phyloP scores from a whole-genome alignment of 192 early-diverging fungal species.

The Coemansia sp. region DNA sequence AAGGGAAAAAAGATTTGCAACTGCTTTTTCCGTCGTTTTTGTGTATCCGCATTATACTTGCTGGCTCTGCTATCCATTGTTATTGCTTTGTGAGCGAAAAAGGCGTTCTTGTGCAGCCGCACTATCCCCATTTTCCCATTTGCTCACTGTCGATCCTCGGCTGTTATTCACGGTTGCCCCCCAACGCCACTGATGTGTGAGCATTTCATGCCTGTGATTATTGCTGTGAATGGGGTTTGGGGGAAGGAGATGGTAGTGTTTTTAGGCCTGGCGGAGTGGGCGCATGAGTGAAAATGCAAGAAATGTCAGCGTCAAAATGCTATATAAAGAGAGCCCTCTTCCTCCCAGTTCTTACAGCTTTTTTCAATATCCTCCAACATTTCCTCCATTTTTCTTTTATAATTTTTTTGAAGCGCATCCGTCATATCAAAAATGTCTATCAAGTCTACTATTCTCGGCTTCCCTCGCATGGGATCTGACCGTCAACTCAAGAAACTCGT shows the following conservation, averaged over 20 bases:
- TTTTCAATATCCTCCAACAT: slow-evolving; percentile 17
- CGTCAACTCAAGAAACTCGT: slow-evolving; percentile 96
- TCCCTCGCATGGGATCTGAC: slow-evolving; percentile 93
- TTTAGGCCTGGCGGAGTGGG: background rate
- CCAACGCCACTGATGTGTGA: slow-evolving; percentile 19
- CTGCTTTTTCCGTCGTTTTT: background rate
- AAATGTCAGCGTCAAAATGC: background rate
- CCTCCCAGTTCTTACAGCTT: background rate
- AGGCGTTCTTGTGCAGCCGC: background rate
- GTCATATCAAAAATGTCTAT: slow-evolving; percentile 28
- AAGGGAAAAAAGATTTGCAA: background rate
- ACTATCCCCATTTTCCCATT: slow-evolving; percentile 12
- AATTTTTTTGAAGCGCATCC: background rate
- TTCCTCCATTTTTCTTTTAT: background rate
- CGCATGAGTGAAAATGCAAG: slow-evolving; percentile 6
- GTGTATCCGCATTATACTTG: slow-evolving; percentile 6
- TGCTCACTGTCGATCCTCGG: slow-evolving; percentile 10
- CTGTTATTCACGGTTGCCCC: slow-evolving; percentile 10
- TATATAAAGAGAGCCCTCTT: background rate
- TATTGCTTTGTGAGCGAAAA: slow-evolving; percentile 1
- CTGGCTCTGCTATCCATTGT: background rate
- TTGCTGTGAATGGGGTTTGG: slow-evolving; percentile 14
- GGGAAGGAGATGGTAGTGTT: slow-evolving; percentile 3
- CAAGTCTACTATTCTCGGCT: slow-evolving; percentile 71
- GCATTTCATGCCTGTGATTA: slow-evolving; percentile 19